A percentile compares a stretch with the other conserved stretches of the same genome.
Conservation (phyloP, 768 basidiomycete genomes). For the Cytidiella melzeri region DNA sequence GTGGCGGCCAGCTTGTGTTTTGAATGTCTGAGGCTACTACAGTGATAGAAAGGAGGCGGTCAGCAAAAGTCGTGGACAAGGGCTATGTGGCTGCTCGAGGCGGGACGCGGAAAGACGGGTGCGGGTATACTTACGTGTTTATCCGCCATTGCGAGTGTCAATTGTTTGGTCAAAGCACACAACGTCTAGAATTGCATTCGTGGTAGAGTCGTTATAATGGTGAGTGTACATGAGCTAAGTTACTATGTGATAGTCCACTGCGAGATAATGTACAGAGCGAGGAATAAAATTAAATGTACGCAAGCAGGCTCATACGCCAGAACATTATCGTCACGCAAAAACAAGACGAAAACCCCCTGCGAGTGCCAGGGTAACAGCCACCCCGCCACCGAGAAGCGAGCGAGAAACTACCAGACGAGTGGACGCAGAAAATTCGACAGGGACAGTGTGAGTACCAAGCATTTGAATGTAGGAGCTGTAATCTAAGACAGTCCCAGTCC, state of each 20-base stretch:
- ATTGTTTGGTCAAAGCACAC: no score
- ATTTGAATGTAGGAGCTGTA: conserved; percentile 26
- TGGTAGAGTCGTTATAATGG: no score
- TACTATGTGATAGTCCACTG: not conserved
- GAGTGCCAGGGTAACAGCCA: not conserved
- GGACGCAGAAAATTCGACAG: conserved; percentile 9
- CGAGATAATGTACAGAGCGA: not conserved
- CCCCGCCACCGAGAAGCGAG: not conserved
- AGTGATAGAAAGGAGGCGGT: no score
- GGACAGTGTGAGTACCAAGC: conserved; percentile 24
- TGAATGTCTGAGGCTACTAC: no score
- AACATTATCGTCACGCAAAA: conserved; percentile 3
- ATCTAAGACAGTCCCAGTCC: conserved; percentile 25
- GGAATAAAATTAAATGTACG: not conserved
- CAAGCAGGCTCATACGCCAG: no score
- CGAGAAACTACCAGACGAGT: not conserved
- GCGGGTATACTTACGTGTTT: no score
- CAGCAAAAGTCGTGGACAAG: no score
- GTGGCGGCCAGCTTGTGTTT: no score
- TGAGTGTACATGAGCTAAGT: not conserved
- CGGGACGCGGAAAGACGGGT: no score
- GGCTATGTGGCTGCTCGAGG: no score
- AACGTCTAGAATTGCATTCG: no score
- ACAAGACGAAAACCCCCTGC: conserved; percentile 6
- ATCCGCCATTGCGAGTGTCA: no score